phyloP scores from a whole-genome alignment of 2,329 filamentous ascomycete species.

The Neofusicoccum kwambonambiense region DNA sequence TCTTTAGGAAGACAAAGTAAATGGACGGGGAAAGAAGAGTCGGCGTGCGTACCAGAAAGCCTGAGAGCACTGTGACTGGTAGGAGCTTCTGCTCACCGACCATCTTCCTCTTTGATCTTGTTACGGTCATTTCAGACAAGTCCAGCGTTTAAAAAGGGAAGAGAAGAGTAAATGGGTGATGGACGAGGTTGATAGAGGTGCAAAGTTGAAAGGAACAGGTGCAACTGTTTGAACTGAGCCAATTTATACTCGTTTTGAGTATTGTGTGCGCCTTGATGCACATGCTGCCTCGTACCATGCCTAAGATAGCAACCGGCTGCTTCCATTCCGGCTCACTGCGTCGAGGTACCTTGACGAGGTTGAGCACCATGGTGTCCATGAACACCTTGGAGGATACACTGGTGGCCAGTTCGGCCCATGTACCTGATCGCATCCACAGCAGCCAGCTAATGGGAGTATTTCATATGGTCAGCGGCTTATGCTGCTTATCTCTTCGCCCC shows the following conservation, averaged over 20 bases:
- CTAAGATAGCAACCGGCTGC: background rate
- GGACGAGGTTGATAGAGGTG: background rate
- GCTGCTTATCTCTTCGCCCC: background rate
- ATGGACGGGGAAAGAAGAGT: background rate
- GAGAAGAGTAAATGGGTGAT: background rate
- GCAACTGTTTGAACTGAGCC: background rate
- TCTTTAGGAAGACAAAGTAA: too few relatives aligned
- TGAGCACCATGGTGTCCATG: conserved; percentile 11
- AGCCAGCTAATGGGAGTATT: background rate
- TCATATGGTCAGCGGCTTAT: background rate
- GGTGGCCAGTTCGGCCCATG: background rate
- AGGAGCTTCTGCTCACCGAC: conserved; percentile 37
- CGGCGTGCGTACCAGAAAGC: conserved; percentile 50
- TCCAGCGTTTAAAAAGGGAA: background rate
- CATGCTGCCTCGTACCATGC: background rate
- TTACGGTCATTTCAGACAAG: background rate
- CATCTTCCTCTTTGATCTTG: conserved; percentile 2
- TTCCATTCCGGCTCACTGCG: background rate
- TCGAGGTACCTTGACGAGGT: background rate
- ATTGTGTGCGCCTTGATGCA: background rate
- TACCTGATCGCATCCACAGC: too few relatives aligned
- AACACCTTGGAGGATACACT: conserved; percentile 3
- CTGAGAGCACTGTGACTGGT: conserved; percentile 61
- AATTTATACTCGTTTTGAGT: background rate
- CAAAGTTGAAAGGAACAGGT: too few relatives aligned